phyloP scores from a whole-genome alignment of 805 yeast genomes.

The Metschnikowia baotianmanensis region DNA sequence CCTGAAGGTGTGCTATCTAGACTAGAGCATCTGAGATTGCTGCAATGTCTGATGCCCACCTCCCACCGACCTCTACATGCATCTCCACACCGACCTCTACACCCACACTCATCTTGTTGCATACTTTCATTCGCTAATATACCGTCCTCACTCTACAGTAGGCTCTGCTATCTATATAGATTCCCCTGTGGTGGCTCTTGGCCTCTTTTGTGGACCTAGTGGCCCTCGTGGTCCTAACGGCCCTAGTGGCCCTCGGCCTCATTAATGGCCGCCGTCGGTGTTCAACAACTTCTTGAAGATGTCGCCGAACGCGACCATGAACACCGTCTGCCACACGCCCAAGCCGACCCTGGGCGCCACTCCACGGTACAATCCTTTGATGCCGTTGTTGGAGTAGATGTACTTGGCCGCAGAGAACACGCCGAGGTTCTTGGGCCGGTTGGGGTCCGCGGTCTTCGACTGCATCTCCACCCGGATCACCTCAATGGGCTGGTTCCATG shows the following conservation, averaged over 20 bases:
- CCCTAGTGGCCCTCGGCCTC: not conserved
- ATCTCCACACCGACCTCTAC: no score
- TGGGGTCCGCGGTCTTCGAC: conserved; percentile 89
- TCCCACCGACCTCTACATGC: no score
- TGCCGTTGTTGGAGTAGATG: conserved; percentile 78
- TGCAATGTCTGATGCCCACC: no score
- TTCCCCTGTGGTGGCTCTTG: no score
- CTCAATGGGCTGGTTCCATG: conserved; percentile 99
- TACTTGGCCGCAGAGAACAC: conserved; percentile 76
- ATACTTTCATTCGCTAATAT: no score
- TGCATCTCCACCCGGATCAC: conserved; percentile 98
- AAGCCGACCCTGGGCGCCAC: conserved; percentile 95
- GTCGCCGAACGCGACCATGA: conserved; percentile 98
- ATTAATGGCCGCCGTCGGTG: conserved; percentile 32
- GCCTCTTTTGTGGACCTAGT: no score
- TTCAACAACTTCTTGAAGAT: conserved; percentile 49
- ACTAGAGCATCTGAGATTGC: no score
- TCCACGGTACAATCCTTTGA: conserved; percentile 91
- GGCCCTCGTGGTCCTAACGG: no score
- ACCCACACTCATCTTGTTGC: no score
- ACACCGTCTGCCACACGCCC: conserved; percentile 97
- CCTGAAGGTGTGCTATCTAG: no score
- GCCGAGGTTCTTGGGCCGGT: conserved; percentile 87
- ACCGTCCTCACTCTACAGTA: no score
- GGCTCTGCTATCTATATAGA: no score